Evolutionary conservation across 768 basidiomycete genomes (phyloP), one percentile per base, ranked within the genome.

Genomic region (Leucogyrophana mollusca): DNA sequence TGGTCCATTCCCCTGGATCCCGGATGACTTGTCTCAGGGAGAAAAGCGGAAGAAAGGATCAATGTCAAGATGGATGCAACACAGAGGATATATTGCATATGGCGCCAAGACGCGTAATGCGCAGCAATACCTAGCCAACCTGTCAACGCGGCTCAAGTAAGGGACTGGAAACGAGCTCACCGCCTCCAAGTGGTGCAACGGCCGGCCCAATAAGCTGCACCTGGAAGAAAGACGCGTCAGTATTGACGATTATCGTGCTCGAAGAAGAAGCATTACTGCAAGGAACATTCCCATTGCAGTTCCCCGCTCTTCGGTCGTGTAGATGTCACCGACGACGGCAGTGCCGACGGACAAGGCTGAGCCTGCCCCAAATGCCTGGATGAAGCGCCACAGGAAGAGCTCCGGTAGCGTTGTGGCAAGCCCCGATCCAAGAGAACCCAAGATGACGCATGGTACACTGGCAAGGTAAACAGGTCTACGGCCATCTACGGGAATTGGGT

Each of bases 21-120:
- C 4, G 81, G 79, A 53, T 80, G 77, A 45, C 71, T 76, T 3
- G 82, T 85, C 53, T 85, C 83, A 0, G 83, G 82, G n/a, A 83
- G 72, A 27, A 68, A 70, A 4, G 72, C 33, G 1, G 58, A 43
- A 33, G 82, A 70, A 2, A 60, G 47, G 8, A 70, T 11, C 37
- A 76, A 70, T 2, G 66, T 60, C 1, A 69, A 4, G 1, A 74
- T 40, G 2, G 73, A 79, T n/a, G 65, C 52, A 2, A 68, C 17
- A 4, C 70, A 72, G 1, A 84, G 49, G 0, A 52, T 56, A 16
- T 62, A 57, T 58, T 85, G 82, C 62, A 80, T 73, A 4, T 68
- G 43, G 0, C 83, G 71, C 82, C 84, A 85, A 0, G 82, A 83
- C 4, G 67, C 68, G 50, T 82, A 81, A 37, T 80, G 69, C 0